phyloP scores from a whole-genome alignment of 306 rosid genomes.

The Vigna angularis region DNA sequence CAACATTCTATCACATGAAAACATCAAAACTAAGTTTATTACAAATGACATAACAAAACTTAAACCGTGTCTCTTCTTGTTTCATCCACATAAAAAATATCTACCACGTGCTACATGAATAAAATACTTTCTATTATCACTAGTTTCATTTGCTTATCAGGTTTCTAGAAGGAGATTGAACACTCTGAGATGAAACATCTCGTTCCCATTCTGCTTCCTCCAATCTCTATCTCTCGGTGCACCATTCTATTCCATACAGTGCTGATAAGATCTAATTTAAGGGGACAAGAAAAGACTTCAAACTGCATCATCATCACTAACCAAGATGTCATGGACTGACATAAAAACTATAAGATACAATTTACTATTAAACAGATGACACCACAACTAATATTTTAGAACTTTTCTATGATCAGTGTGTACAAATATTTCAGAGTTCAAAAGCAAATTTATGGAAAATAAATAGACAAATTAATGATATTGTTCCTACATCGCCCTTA shows the following conservation, averaged over 20 bases:
- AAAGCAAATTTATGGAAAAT: not conserved
- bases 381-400: conserved; percentile 18
- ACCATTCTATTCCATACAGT: not conserved
- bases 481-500: not conserved
- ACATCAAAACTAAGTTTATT: conserved; percentile 5
- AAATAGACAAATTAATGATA: not conserved
- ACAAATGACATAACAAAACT: conserved; percentile 8
- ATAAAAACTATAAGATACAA: not conserved
- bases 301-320: conserved; percentile 1
- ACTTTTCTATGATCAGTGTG: not conserved
- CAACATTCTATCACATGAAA: conserved; percentile 49
- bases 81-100: not conserved
- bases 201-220: not conserved
- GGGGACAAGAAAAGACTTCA: conserved; percentile 5
- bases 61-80: not conserved
- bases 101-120: not conserved
- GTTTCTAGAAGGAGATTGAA: not conserved
- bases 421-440: conserved; percentile 2
- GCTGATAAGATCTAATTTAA: conserved; percentile 18
- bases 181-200: not conserved
- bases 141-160: not conserved
- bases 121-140: not conserved
- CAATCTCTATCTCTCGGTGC: not conserved
- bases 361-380: conserved; percentile 23
- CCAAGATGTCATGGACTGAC: conserved; percentile 31